Percentiles rank a stretch among this genome's conserved stretches.
phyloP scores from a whole-genome alignment of 768 basidiomycete genomes.

The Suillus bovinus region DNA sequence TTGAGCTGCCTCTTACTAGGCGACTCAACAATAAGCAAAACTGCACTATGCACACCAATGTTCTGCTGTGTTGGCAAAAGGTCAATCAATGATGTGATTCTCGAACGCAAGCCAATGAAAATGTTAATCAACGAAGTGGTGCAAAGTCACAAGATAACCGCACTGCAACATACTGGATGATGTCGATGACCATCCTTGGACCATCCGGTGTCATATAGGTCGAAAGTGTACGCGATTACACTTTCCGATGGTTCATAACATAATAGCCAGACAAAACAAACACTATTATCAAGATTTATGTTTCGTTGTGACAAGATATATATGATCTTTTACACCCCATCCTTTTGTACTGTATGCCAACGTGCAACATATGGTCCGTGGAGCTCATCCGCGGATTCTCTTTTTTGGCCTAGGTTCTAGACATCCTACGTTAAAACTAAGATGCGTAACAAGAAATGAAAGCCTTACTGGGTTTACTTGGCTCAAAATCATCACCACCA shows the following conservation, averaged over 20 bases:
- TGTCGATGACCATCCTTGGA: too few relatives aligned
- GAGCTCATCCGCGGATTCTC: neutral
- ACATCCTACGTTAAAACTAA: neutral
- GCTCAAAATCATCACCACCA: conserved; percentile 26
- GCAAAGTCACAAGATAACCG: neutral
- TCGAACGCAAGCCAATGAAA: neutral
- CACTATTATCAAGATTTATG: conserved; percentile 1
- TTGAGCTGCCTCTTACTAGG: too few relatives aligned
- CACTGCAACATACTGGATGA: too few relatives aligned
- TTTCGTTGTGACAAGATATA: conserved; percentile 1
- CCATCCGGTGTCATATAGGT: neutral
- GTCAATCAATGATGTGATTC: neutral
- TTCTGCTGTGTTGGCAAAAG: neutral
- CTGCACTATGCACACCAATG: neutral
- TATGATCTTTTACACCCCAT: neutral
- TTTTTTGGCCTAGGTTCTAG: neutral
- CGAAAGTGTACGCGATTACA: neutral
- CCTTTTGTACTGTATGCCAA: neutral
- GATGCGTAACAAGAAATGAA: neutral
- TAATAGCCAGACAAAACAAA: neutral
- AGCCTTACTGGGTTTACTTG: conserved; percentile 30
- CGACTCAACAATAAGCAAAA: too few relatives aligned
- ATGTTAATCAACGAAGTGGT: neutral
- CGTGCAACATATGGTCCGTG: neutral
- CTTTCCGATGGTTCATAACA: neutral